Evolutionary conservation across 169 alveolate genomes (phyloP), one percentile per base, ranked within the genome.

Genomic region (Plasmodium billcollinsi): DNA sequence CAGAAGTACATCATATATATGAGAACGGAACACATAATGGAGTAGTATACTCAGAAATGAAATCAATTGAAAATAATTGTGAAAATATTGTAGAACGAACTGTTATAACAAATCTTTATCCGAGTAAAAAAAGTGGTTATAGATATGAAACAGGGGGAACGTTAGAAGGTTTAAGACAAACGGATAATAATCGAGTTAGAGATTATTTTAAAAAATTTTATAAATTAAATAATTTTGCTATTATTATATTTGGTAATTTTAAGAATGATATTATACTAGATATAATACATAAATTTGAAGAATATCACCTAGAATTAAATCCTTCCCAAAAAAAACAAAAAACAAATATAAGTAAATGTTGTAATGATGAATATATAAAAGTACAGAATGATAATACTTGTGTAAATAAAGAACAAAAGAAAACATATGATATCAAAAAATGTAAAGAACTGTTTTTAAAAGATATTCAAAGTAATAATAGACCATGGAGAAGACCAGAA

Each of bases 1-100:
- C 97, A 9, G 98, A 96, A 61, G 96, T 96, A 9, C 98, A 96
- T 75, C 97, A 95, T 74, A 72, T 96, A 43, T 92, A 73, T 2
- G 95, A 94, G 9, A 94, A 93, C 70, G 97, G 96, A 20, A 47
- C 93, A 1, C 94, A 92, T 88, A 75, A 96, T 20, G 96, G 95
- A 18, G 93, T 93, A 9, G 96, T 92, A 0, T 94, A 94, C 67
- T 86, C 93, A 54, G 96, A 94, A 70, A 94, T 94, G 96, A 94
- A 94, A 70, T 63, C 93, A 0, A 67, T 73, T 15, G 96, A 94
- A 70, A 83, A 94, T 67, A 65, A 65, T 29, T 83, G 94, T 11
- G 95, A 92, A 8, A 71, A 61, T 50, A 52, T 94, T 50, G 92
- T 83, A 18, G 73, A 80, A 29, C 70, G 88, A 29, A 83, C 90